These are phyloP conservation scores for Backusella liffmaniae DNA, from an alignment of 192 early-diverging fungal species.

Conservation along the genomic window DNA sequence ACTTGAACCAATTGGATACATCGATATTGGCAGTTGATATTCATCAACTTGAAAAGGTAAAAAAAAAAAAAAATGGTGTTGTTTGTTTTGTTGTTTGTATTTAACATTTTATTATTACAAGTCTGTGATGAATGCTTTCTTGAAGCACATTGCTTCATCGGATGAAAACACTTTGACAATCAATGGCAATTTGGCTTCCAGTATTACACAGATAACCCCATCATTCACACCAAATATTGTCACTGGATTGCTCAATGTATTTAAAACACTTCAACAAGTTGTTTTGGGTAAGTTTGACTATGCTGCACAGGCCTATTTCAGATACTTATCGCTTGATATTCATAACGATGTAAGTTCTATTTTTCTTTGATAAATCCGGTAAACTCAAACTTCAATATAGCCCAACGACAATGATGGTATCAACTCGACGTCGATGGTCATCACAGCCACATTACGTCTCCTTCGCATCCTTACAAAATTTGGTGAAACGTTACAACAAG, in stretches of 20 bases:
- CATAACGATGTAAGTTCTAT: conserved; percentile 4
- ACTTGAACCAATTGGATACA: background rate
- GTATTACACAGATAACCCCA: background rate
- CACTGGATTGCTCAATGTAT: background rate
- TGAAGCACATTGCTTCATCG: background rate
- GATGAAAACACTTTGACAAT: background rate
- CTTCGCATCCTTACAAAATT: conserved; percentile 63
- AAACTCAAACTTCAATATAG: background rate
- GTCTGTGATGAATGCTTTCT: background rate
- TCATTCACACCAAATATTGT: background rate
- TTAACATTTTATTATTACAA: background rate
- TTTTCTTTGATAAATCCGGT: background rate
- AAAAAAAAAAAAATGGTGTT: background rate
- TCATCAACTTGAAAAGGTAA: conserved; percentile 2
- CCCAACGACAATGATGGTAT: conserved; percentile 5
- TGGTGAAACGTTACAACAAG: conserved; percentile 47
- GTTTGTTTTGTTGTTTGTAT: background rate
- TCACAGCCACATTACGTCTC: conserved; percentile 59
- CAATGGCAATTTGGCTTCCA: background rate
- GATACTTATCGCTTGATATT: conserved; percentile 17
- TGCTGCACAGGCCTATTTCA: conserved; percentile 12
- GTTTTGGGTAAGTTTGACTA: conserved; percentile 5
- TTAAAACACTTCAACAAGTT: conserved; percentile 14
- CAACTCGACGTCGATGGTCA: conserved; percentile 31
- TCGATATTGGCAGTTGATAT: background rate